Conservation (phyloP, 192 early-diverging fungal species). For the Linnemannia schmuckeri region DNA sequence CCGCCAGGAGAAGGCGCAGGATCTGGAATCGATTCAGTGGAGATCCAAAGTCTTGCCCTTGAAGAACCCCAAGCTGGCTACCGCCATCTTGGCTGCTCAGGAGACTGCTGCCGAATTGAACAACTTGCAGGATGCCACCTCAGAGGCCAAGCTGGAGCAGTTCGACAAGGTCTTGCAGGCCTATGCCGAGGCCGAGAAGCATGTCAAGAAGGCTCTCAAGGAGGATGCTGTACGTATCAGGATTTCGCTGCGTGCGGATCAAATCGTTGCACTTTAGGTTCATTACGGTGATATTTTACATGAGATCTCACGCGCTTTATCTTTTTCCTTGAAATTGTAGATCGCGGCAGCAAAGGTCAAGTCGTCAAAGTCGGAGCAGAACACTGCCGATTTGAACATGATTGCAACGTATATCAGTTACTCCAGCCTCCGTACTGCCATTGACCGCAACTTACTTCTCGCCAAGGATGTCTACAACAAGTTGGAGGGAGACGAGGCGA, state of each 20-base stretch:
- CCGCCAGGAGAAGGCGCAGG: slow-evolving; percentile 53
- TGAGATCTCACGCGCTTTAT: not conserved
- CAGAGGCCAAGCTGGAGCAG: slow-evolving; percentile 56
- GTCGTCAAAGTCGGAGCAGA: slow-evolving; percentile 76
- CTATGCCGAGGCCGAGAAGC: slow-evolving; percentile 72
- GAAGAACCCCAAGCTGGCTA: slow-evolving; percentile 60
- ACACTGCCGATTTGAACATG: slow-evolving; percentile 66
- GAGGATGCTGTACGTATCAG: slow-evolving; percentile 68
- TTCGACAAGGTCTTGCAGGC: slow-evolving; percentile 70
- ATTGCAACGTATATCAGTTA: slow-evolving; percentile 72
- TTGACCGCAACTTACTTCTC: slow-evolving; percentile 70
- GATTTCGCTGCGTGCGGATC: not conserved
- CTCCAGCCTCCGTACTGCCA: slow-evolving; percentile 61
- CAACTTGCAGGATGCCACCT: slow-evolving; percentile 25
- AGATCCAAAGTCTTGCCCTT: slow-evolving; percentile 58
- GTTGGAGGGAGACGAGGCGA: slow-evolving; percentile 43
- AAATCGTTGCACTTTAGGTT: not conserved
- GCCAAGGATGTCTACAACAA: slow-evolving; percentile 58
- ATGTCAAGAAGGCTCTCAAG: slow-evolving; percentile 70
- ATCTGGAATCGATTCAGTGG: slow-evolving; percentile 63
- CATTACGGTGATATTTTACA: not conserved
- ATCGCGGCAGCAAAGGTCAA: slow-evolving; percentile 74
- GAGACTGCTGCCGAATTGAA: slow-evolving; percentile 54
- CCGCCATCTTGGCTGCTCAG: slow-evolving; percentile 61
- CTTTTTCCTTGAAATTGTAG: slow-evolving; percentile 31